Conservation (phyloP, 2,329 filamentous ascomycete species). For the Botrytis squamosa region DNA sequence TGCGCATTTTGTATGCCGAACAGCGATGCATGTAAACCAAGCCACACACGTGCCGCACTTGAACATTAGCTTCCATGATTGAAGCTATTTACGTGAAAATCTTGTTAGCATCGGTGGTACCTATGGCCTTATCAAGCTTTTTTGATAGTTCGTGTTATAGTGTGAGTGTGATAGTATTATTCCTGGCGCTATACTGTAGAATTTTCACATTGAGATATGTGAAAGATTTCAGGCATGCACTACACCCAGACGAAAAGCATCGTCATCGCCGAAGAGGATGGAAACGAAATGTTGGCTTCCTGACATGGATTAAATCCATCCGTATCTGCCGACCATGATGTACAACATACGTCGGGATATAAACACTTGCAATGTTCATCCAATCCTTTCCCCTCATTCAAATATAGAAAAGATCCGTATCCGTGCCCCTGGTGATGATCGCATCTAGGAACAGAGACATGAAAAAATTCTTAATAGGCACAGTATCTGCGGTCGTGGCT, state of each 20-base stretch:
- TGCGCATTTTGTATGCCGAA: background rate
- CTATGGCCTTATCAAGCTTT: background rate
- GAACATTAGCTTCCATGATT: background rate
- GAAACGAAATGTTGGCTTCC: background rate
- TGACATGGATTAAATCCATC: background rate
- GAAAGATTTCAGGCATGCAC: background rate
- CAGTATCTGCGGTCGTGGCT: conserved; percentile 46
- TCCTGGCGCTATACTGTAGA: background rate
- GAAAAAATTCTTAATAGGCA: background rate
- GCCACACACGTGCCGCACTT: background rate
- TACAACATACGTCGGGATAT: background rate
- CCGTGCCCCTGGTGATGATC: conserved; percentile 6
- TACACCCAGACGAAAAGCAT: background rate
- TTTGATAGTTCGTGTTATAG: background rate
- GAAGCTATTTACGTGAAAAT: background rate
- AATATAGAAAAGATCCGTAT: background rate
- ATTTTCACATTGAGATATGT: background rate
- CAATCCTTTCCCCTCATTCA: conserved; percentile 5
- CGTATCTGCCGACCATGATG: conserved; percentile 7
- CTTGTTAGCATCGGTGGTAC: background rate
- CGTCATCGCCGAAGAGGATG: background rate
- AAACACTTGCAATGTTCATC: background rate
- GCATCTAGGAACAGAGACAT: background rate
- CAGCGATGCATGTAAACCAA: background rate
- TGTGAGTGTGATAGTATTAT: background rate